A percentile compares a stretch with the other conserved stretches of the same genome.
Conservation (phyloP, 2,329 filamentous ascomycete genomes). For the Exophiala viscosa region DNA sequence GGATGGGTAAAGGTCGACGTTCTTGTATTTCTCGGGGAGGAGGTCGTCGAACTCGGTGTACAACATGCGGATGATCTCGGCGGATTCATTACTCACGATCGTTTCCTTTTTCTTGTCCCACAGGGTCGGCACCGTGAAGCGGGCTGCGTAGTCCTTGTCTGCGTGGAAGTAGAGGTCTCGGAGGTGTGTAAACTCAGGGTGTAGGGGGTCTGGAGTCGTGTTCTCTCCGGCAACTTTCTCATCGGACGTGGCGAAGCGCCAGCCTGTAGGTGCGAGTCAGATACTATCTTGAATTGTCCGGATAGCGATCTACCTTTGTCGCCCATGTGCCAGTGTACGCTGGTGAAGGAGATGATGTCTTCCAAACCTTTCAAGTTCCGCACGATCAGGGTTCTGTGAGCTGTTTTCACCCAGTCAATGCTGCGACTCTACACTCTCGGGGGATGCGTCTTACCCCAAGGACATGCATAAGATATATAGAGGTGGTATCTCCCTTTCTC, state of each 20-base stretch:
- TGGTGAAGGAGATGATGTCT: conserved; percentile 71
- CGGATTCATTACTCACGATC: conserved; percentile 87
- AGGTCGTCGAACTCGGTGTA: conserved; percentile 75
- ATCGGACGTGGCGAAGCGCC: conserved; percentile 72
- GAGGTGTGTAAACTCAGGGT: conserved; percentile 65
- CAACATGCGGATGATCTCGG: conserved; percentile 90
- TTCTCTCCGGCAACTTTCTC: conserved; percentile 57
- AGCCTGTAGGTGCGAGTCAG: conserved; percentile 51
- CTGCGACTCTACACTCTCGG: not conserved
- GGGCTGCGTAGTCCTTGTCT: conserved; percentile 67
- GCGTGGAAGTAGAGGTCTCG: conserved; percentile 75
- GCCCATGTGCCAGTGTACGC: conserved; percentile 89
- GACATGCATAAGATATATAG: conserved; percentile 90
- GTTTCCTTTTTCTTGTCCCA: conserved; percentile 65
- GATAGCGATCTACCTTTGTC: conserved; percentile 52
- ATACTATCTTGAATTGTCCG: not conserved
- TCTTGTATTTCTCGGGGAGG: conserved; percentile 54
- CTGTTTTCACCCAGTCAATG: conserved; percentile 39
- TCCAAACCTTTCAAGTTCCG: conserved; percentile 89
- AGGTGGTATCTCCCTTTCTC: conserved; percentile 92
- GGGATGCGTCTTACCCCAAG: conserved; percentile 61
- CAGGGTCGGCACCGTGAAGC: conserved; percentile 84
- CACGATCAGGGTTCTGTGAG: conserved; percentile 81
- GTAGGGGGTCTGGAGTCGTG: conserved; percentile 56
- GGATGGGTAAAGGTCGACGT: conserved; percentile 65